Conservation (phyloP, 2,329 filamentous ascomycete genomes). For the Saccharata proteae region DNA sequence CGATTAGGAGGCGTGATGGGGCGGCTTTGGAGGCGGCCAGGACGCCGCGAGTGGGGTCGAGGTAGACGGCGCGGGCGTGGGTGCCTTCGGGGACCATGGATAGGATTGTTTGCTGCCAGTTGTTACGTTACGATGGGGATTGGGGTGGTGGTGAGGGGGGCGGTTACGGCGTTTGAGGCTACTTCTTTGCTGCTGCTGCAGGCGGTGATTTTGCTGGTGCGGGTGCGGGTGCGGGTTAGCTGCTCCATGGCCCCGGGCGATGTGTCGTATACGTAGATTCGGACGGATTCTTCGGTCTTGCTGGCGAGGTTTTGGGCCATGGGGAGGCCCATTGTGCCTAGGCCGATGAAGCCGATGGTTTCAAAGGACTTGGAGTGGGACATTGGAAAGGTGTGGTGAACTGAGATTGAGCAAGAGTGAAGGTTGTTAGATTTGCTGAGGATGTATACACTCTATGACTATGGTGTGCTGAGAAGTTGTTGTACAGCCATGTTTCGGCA, state of each 20-base stretch:
- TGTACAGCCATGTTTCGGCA: no score
- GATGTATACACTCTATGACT: no score
- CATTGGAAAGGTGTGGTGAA: no score
- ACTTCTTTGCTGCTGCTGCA: slow-evolving; percentile 36
- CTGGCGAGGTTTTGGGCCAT: slow-evolving; percentile 40
- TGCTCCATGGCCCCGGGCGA: slow-evolving; percentile 30
- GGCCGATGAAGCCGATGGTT: slow-evolving; percentile 40
- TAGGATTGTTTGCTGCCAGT: slow-evolving; percentile 33
- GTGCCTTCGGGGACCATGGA: slow-evolving; percentile 43
- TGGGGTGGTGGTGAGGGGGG: background rate
- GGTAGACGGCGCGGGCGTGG: slow-evolving; percentile 40
- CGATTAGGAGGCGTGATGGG: slow-evolving; percentile 36
- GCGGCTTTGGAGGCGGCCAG: slow-evolving; percentile 29
- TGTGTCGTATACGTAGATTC: slow-evolving; percentile 39
- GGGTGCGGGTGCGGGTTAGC: no score
- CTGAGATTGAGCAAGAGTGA: no score
- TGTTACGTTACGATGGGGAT: background rate
- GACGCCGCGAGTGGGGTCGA: slow-evolving; percentile 32
- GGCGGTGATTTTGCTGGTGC: slow-evolving; percentile 26
- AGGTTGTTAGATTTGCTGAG: no score
- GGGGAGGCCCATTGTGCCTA: slow-evolving; percentile 44
- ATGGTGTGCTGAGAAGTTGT: no score
- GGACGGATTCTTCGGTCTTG: slow-evolving; percentile 31
- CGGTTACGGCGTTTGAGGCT: slow-evolving; percentile 36
- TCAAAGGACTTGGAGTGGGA: no score